Conservation (phyloP, 2,329 filamentous ascomycete species). For the Fusarium tanahbumbuense region DNA sequence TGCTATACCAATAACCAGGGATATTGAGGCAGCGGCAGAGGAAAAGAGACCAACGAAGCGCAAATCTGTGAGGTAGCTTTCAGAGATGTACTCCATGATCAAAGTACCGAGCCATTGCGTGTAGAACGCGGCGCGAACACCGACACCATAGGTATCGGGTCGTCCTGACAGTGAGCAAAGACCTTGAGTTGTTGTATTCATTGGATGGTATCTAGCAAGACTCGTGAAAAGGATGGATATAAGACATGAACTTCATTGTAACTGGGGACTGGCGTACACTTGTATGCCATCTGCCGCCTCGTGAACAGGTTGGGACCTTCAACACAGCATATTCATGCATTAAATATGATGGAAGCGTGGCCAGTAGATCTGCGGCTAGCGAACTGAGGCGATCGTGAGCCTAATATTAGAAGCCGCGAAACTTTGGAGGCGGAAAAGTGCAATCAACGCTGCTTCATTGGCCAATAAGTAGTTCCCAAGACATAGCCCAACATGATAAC, state of each 20-base stretch:
- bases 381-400: conserved; percentile 18
- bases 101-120: conserved; percentile 52
- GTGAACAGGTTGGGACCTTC: not conserved
- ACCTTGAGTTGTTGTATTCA: conserved; percentile 1
- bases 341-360: conserved; percentile 4
- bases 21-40: conserved; percentile 45
- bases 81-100: conserved; percentile 49
- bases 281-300: conserved; percentile 29
- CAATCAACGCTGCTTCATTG: conserved; percentile 4
- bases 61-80: conserved; percentile 45
- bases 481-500: too few species aligned
- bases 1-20: conserved; percentile 46
- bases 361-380: not conserved
- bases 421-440: conserved; percentile 8
- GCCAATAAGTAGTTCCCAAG: not conserved
- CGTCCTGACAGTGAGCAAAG: conserved; percentile 45
- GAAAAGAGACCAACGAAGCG: conserved; percentile 50
- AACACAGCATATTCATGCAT: conserved; percentile 1
- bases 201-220: not conserved
- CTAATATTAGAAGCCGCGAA: conserved; percentile 14
- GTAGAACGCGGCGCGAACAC: conserved; percentile 52
- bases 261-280: conserved; percentile 36
- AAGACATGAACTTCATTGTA: not conserved
- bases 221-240: not conserved
- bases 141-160: conserved; percentile 52